These are phyloP conservation scores for Aplosporella prunicola DNA, from an alignment of 2,329 filamentous ascomycete species.

Conservation along the genomic window DNA sequence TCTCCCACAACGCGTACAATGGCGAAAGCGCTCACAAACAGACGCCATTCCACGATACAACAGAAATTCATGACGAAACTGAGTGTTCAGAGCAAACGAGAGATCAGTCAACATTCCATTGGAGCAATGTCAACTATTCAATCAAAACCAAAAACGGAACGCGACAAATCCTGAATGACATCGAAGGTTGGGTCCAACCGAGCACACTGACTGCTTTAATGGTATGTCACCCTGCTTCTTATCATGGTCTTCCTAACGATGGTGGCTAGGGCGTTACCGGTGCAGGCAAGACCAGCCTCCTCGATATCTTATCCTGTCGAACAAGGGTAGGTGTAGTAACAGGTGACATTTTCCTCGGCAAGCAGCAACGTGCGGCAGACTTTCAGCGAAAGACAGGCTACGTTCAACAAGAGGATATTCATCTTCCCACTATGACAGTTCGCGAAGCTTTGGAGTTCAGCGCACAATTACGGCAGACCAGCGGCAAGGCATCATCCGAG, in stretches of 20 bases:
- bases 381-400: slow-evolving; percentile 32
- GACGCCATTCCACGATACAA: no score
- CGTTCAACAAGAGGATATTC: slow-evolving; percentile 30
- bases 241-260: slow-evolving; percentile 13
- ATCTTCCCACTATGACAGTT: slow-evolving; percentile 29
- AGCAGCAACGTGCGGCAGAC: slow-evolving; percentile 23
- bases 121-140: slow-evolving; percentile 42
- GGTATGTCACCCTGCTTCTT: no score
- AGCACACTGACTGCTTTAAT: slow-evolving; percentile 45
- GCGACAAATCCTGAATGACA: slow-evolving; percentile 43
- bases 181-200: slow-evolving; percentile 47
- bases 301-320: slow-evolving; percentile 27
- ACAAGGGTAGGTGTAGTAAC: slow-evolving; percentile 29
- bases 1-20: no score
- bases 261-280: slow-evolving; percentile 29
- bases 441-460: slow-evolving; percentile 28
- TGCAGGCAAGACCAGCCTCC: slow-evolving; percentile 30
- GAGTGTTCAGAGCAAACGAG: no score
- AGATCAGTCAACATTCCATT: no score
- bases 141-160: slow-evolving; percentile 42
- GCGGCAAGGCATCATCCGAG: slow-evolving; percentile 43
- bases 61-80: no score
- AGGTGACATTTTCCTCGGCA: slow-evolving; percentile 31
- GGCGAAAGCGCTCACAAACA: no score
- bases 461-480: slow-evolving; percentile 40